These are phyloP conservation scores for Boletus coccyginus DNA, from an alignment of 768 basidiomycete species.

Conservation along the genomic window DNA sequence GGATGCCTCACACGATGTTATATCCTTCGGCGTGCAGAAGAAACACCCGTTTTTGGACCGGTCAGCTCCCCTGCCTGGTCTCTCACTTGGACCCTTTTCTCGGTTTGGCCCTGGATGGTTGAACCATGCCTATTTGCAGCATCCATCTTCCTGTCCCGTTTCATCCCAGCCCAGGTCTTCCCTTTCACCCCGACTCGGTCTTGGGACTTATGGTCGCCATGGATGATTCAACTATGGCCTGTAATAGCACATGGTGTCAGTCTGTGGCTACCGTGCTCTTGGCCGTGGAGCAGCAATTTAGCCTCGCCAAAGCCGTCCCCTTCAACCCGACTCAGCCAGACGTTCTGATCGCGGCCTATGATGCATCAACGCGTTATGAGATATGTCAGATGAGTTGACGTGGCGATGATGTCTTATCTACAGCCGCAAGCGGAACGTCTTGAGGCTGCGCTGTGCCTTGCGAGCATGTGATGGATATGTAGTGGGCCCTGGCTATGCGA, in stretches of 20 bases:
- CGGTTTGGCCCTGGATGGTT: too few relatives aligned
- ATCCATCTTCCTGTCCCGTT: neutral
- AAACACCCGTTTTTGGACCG: too few relatives aligned
- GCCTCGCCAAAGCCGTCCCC: neutral
- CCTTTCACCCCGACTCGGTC: neutral
- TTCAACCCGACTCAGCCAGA: neutral
- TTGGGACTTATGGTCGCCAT: neutral
- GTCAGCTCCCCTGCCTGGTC: too few relatives aligned
- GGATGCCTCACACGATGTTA: neutral
- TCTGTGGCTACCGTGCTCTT: neutral
- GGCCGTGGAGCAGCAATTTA: neutral
- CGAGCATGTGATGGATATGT: neutral
- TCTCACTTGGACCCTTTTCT: too few relatives aligned
- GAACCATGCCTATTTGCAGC: neutral
- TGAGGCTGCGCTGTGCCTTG: neutral
- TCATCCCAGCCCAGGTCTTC: neutral
- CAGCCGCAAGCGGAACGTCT: neutral
- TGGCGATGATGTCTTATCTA: slow-evolving; percentile 2
- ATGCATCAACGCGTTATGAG: neutral
- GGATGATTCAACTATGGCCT: neutral
- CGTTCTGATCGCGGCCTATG: neutral
- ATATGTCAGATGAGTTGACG: slow-evolving; percentile 4
- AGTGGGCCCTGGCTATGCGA: neutral
- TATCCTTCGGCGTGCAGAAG: neutral
- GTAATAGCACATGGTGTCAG: neutral